Percentiles rank a stretch among this genome's conserved stretches.
phyloP scores from a whole-genome alignment of 805 yeast species.

The Saccharomycopsis guyanensis region DNA sequence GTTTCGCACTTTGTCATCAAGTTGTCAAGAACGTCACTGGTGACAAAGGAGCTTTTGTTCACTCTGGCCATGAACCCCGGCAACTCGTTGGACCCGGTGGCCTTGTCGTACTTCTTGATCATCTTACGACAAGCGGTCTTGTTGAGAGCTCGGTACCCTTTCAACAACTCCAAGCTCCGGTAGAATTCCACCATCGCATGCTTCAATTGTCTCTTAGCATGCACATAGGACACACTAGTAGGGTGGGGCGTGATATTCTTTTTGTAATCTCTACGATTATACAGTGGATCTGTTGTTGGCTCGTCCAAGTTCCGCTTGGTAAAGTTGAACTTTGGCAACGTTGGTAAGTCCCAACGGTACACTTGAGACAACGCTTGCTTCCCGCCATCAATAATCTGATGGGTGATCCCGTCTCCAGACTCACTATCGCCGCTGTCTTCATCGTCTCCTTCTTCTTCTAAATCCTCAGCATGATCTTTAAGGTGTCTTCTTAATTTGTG shows the following conservation, averaged over 20 bases:
- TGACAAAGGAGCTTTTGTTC: conserved; percentile 48
- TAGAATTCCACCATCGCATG: conserved; percentile 66
- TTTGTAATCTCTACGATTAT: conserved; percentile 43
- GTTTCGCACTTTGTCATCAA: conserved; percentile 59
- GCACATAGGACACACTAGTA: conserved; percentile 36
- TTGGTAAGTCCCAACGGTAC: conserved; percentile 35
- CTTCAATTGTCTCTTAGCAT: conserved; percentile 62
- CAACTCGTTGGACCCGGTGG: conserved; percentile 39
- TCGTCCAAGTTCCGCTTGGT: conserved; percentile 27
- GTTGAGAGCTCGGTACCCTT: conserved; percentile 67
- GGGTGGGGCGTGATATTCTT: conserved; percentile 33
- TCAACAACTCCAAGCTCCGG: conserved; percentile 60
- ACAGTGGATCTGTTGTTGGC: conserved; percentile 27
- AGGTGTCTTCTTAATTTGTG: conserved; percentile 32
- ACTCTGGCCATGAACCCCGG: conserved; percentile 49
- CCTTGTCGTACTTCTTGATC: conserved; percentile 84
- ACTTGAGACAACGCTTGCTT: conserved; percentile 22
- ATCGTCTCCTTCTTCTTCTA: conserved; percentile 12
- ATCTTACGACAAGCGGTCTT: conserved; percentile 86
- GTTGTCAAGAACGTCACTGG: conserved; percentile 61
- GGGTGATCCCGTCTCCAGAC: neutral
- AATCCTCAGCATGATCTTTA: conserved; percentile 1
- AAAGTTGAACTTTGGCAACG: conserved; percentile 34
- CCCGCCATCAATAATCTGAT: neutral
- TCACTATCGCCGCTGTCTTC: conserved; percentile 1